Base-by-base conservation (phyloP, 768 basidiomycete genomes). In the Tulasnella sp. region DNA sequence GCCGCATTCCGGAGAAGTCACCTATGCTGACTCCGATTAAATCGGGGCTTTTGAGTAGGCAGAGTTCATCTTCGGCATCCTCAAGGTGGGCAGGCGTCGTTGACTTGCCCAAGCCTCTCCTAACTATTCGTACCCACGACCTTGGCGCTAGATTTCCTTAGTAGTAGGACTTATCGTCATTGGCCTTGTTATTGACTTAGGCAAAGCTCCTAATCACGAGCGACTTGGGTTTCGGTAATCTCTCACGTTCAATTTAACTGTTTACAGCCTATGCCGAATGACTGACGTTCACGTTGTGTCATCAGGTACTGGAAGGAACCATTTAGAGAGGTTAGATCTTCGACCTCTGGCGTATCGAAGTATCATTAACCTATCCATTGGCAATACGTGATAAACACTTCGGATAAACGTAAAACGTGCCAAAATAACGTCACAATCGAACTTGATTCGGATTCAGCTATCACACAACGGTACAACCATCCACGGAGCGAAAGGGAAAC, bases 21-120 rank as follows among this genome's bases (percentile, higher is more conserved):
- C n/a, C n/a, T n/a, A n/a, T n/a, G n/a, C n/a, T n/a, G n/a, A n/a
- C n/a, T n/a, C n/a, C n/a, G n/a, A n/a, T n/a, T n/a, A n/a, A n/a
- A n/a, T n/a, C n/a, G n/a, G n/a, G n/a, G 42, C 33, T 4, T 58
- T 45, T 45, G 50, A 34, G 19, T 40, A 59, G 48, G 43, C 46
- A 34, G 58, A 59, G 48, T 59, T 59, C 44, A 32, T 31, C 27
- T 59, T 59, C 33, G 54, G 54, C 4, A 28, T 53, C 27, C 42
- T 59, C 34, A 58, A 59, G 43, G 53, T 48, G 16, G 29, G 27
- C 20, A 25, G 24, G 29, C 24, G 27, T 47, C 24, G n/a, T 5
- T 32, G n/a, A 8, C 4, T 15, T 48, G 13, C 16, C 46, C 20
- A 22, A 12, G 16, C 10, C 28, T 40, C 37, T 22, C 45, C 15